phyloP scores from a whole-genome alignment of 192 early-diverging fungal genomes.

The Mortierella hygrophila region DNA sequence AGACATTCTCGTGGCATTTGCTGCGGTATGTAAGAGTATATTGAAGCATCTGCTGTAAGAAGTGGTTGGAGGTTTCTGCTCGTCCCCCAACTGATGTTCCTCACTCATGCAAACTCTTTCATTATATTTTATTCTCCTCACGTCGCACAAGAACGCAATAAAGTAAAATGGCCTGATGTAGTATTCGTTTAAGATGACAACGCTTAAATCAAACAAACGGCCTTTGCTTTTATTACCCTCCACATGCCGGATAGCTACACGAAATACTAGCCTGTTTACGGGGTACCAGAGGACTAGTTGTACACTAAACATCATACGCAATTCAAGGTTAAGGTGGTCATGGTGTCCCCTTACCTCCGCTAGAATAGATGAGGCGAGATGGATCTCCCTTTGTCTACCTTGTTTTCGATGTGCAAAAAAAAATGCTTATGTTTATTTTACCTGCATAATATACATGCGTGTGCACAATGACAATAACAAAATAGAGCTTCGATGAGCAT shows the following conservation, averaged over 20 bases:
- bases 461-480: no score
- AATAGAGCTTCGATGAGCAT: not conserved
- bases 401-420: no score
- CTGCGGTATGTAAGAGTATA: no score
- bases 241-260: not conserved
- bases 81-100: not conserved
- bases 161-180: not conserved
- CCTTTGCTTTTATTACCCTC: not conserved
- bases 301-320: not conserved
- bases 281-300: not conserved
- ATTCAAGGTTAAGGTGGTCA: not conserved
- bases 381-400: not conserved
- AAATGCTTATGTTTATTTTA: not conserved
- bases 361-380: not conserved
- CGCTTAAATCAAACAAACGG: not conserved
- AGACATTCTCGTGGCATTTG: no score
- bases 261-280: not conserved
- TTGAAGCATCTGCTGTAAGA: no score
- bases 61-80: no score
- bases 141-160: conserved; percentile 1
- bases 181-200: not conserved
- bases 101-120: not conserved
- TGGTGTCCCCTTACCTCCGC: not conserved
- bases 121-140: not conserved
- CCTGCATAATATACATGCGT: not conserved